Evolutionary conservation across 371 early-diverging fungal genomes (phyloP).

Genomic region (Mucor sp.): DNA sequence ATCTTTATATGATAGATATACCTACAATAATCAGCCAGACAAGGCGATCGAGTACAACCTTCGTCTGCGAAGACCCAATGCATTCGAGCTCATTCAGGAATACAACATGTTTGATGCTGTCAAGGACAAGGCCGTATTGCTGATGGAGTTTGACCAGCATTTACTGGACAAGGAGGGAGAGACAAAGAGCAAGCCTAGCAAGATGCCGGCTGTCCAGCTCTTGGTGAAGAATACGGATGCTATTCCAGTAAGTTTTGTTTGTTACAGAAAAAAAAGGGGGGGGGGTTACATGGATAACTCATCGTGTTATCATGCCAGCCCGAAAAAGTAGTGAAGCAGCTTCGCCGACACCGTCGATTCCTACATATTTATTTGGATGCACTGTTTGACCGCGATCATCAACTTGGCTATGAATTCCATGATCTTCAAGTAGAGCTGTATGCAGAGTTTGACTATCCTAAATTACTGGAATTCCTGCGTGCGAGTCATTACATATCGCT

Average conservation of each 20-base stretch:
- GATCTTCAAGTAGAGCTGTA: conserved; percentile 89
- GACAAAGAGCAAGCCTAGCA: conserved; percentile 28
- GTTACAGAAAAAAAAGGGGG: neutral
- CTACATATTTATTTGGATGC: conserved; percentile 91
- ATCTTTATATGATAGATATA: conserved; percentile 55
- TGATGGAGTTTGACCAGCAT: conserved; percentile 85
- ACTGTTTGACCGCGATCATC: conserved; percentile 73
- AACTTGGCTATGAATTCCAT: conserved; percentile 79
- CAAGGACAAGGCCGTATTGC: conserved; percentile 71
- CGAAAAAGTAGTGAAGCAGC: conserved; percentile 67
- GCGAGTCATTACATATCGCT: conserved; percentile 78
- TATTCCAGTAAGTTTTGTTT: conserved; percentile 61
- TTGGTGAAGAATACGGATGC: conserved; percentile 84
- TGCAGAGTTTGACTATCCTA: conserved; percentile 83
- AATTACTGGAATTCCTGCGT: conserved; percentile 82
- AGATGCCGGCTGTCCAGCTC: conserved; percentile 71
- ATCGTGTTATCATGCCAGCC: conserved; percentile 38
- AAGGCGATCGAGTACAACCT: conserved; percentile 84
- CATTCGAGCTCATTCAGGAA: conserved; percentile 73
- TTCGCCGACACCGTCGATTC: conserved; percentile 53
- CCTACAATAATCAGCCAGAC: conserved; percentile 70
- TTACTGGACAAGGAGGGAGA: conserved; percentile 33
- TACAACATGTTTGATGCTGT: conserved; percentile 83
- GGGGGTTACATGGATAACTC: neutral
- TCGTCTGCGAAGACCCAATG: conserved; percentile 67